Evolutionary conservation across 345 rosid species (phyloP), one percentile per base, ranked within the genome.

Genomic region (Lepidium aucheri): DNA sequence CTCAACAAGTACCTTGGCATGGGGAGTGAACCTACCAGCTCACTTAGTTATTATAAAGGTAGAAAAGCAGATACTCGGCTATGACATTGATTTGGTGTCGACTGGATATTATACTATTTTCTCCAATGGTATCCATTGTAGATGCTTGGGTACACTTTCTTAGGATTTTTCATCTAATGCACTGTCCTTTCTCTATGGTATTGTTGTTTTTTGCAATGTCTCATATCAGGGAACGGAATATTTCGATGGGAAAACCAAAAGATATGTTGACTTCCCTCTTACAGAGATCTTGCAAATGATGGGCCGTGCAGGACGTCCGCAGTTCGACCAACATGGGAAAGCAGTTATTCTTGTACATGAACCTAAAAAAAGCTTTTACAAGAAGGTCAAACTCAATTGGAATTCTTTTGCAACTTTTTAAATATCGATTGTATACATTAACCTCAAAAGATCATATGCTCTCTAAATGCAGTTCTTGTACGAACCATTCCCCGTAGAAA

Each of bases 261-360:
- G 97, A 85, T 93, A 93, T 77, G 96, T 88, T 9, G 97, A 90
- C 76, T 90, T 82, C 40, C 98, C 98, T 4, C 91, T 90, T 80
- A 93, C 98, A 18, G 98, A 93, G 77, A 93, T 93, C 64, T 77
- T 93, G 84, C 98, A 93, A 85, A 93, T 93, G 98, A 93, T 93
- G 98, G 98, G 98, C 39, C 98, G 98, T 79, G 98, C 98, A 17
- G 98, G 98, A 38, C 93, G 98, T 34, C 98, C 98, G n/a, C 98
- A 93, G 49, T 93, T 81, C 74, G 97, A 93, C 77, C 97, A 93
- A 73, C 90, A 93, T 76, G 98, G 98, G 63, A 93, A 93, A 83
- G 98, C 97, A 49, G 98, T 93, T 65, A 88, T 93, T 76, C 97
- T 93, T 76, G 98, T 90, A 75, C 96, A 93, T 84, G 98, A 90